phyloP scores from a whole-genome alignment of 2,329 filamentous ascomycete species.

The Fusarium lateritium region DNA sequence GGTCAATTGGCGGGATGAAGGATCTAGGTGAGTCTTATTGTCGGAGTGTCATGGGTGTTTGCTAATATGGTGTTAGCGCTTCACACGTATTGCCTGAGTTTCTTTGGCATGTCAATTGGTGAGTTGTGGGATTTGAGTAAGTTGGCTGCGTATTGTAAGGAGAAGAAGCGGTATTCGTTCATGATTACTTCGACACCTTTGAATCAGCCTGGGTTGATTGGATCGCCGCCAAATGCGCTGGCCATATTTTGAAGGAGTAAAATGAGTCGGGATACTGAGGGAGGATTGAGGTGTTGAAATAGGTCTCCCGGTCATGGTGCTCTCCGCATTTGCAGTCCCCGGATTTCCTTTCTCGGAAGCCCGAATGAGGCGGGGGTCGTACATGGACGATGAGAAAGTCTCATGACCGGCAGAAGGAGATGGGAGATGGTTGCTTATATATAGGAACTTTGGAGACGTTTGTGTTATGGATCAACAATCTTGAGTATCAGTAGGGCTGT shows the following conservation, averaged over 20 bases:
- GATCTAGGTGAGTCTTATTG: slow-evolving; percentile 55
- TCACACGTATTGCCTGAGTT: slow-evolving; percentile 64
- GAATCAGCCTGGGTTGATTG: slow-evolving; percentile 50
- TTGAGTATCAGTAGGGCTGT: not conserved
- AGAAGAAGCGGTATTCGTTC: slow-evolving; percentile 70
- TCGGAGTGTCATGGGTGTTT: accelerated
- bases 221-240: slow-evolving; percentile 43
- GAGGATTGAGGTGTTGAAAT: not conserved
- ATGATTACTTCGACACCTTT: slow-evolving; percentile 73
- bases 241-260: slow-evolving; percentile 40
- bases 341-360: slow-evolving; percentile 32
- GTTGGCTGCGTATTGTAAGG: slow-evolving; percentile 67
- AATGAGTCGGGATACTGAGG: not conserved
- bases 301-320: slow-evolving; percentile 7
- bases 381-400: not conserved
- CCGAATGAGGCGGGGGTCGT: slow-evolving; percentile 5
- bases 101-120: slow-evolving; percentile 69
- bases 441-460: too few relatives aligned
- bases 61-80: slow-evolving; percentile 53
- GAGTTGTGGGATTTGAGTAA: slow-evolving; percentile 70
- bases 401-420: slow-evolving; percentile 1
- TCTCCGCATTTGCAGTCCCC: slow-evolving; percentile 25
- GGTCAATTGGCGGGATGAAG: slow-evolving; percentile 49
- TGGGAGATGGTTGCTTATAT: not conserved
- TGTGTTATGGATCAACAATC: not conserved